Base-by-base conservation (phyloP, 2,329 filamentous ascomycete species). In the Epicoccum nigrum region DNA sequence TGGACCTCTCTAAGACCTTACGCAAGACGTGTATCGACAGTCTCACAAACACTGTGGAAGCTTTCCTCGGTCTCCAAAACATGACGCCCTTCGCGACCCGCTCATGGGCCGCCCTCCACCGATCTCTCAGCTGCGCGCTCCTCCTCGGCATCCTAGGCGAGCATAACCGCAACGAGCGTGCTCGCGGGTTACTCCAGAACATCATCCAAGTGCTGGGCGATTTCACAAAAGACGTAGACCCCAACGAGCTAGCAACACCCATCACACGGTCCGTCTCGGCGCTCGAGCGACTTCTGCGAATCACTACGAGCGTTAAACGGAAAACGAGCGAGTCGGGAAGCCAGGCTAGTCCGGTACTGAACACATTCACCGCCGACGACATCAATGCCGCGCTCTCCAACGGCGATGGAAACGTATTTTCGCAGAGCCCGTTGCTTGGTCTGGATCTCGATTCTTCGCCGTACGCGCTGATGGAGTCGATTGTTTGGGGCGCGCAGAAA, bases 61-160 rank as follows among this genome's bases (percentile, higher is more conserved):
- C 82, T 0, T 86, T 85, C 64, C 77, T 86, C 2, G 84, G 85
- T 43, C 71, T 86, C 49, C 77, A 79, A 54, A 79, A 79, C 63
- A 77, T 80, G 72, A 79, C 73, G 28, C 75, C 64, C 7, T 77
- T 76, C 41, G 74, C 75, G 0, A 73, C 69, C 11, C 74, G 75
- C 21, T 76, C 73, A 6, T 77, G 75, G 75, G 74, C 68, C 42
- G 77, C 70, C 40, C 74, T 73, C 45, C 76, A 70, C 60, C 78
- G 68, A 54, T 77, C 71, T 54, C 68, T 75, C 57, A 78, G 67
- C 62, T 80, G 63, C 45, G 78, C 72, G 41, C 66, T 77, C 2
- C 66, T 77, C 4, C 73, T 77, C 13, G 75, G 74, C 25, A 76
- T 77, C 33, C 64, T 77, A 20, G 77, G 72, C 64, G 79, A 78